A percentile compares a stretch with the other conserved stretches of the same genome.
Conservation (phyloP, 1,139 yeast species). For the Yarrowia galli region DNA sequence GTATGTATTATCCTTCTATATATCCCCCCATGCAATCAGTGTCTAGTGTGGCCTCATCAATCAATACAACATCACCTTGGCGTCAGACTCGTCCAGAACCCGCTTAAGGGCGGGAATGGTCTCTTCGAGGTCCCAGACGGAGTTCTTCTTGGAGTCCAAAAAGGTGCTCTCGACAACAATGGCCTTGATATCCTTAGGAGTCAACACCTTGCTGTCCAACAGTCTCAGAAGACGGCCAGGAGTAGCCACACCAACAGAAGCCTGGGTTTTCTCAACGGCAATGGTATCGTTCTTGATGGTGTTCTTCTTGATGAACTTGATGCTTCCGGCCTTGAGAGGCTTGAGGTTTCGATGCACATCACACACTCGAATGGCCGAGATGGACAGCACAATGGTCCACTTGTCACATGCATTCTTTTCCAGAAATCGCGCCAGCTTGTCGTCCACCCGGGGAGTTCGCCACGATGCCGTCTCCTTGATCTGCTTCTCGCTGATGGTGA, state of each 20-base stretch:
- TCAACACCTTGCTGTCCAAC: constrained; percentile 53
- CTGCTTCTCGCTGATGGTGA: constrained; percentile 58
- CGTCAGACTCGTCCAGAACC: constrained; percentile 43
- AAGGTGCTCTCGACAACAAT: constrained; percentile 70
- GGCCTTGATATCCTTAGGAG: constrained; percentile 52
- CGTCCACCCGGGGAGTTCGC: constrained; percentile 57
- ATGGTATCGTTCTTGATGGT: constrained; percentile 65
- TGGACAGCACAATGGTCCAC: constrained; percentile 62
- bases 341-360: constrained; percentile 69
- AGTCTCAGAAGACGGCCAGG: constrained; percentile 65
- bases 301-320: constrained; percentile 73
- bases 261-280: constrained; percentile 56
- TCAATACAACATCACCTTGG: constrained; percentile 47
- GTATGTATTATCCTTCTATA: constrained; percentile 5
- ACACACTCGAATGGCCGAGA: constrained; percentile 78
- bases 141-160: constrained; percentile 68
- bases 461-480: constrained; percentile 63
- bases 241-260: constrained; percentile 70
- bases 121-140: constrained; percentile 62
- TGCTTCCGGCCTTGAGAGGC: constrained; percentile 54
- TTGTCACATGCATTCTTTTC: constrained; percentile 45
- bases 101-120: constrained; percentile 47
- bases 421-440: constrained; percentile 58
- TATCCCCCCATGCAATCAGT: constrained; percentile 5
- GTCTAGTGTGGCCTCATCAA: not conserved